Conservation (phyloP, 177 flowering plant species). For the Tripterygium wilfordii region DNA sequence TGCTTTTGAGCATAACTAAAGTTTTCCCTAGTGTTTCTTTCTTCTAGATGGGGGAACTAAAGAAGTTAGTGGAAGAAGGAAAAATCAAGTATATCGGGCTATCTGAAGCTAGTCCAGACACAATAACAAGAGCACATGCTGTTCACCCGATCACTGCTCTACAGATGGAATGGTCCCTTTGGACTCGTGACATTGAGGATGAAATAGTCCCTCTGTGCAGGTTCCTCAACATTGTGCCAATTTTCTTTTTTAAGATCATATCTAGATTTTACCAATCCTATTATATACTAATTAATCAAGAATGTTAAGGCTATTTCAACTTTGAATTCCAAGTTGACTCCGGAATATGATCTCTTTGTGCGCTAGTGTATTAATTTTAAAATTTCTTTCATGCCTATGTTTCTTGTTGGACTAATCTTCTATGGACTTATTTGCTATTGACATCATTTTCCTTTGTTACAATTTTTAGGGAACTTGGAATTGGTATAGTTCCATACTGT, state of each 20-base stretch:
- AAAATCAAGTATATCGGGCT: slow-evolving; percentile 22
- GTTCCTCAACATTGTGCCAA: not conserved
- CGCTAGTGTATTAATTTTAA: too few relatives aligned
- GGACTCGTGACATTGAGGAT: slow-evolving; percentile 27
- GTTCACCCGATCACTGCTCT: slow-evolving; percentile 26
- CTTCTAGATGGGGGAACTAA: slow-evolving; percentile 54
- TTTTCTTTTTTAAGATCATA: too few relatives aligned
- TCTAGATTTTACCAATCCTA: too few relatives aligned
- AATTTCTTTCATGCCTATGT: too few relatives aligned
- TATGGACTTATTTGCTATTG: not conserved
- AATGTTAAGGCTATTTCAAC: too few relatives aligned
- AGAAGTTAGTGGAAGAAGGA: slow-evolving; percentile 45
- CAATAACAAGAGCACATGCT: slow-evolving; percentile 24
- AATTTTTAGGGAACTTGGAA: slow-evolving; percentile 48
- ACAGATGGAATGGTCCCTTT: slow-evolving; percentile 25
- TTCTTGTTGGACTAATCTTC: too few relatives aligned
- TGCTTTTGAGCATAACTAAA: too few relatives aligned
- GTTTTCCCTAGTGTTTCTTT: not conserved
- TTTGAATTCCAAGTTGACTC: too few relatives aligned
- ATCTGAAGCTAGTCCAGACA: slow-evolving; percentile 24
- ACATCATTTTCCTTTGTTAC: not conserved
- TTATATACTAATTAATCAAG: too few relatives aligned
- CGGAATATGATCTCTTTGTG: too few relatives aligned
- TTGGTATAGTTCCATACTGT: slow-evolving; percentile 58
- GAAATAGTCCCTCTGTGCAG: slow-evolving; percentile 25